These are phyloP conservation scores for Solanum appendiculatum DNA, from an alignment of 257 asterid genomes.

Conservation along the genomic window DNA sequence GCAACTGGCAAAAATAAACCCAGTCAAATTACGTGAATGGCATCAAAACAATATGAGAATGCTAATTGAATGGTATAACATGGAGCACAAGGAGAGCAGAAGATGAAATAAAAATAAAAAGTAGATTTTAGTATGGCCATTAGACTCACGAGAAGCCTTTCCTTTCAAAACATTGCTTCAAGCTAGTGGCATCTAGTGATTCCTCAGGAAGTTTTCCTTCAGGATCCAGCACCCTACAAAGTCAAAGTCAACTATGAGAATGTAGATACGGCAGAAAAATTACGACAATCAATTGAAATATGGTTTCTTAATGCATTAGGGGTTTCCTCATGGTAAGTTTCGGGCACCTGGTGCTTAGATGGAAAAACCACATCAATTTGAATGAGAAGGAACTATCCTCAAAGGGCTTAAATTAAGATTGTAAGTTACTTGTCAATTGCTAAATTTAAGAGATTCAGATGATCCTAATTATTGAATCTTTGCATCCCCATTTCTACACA, in stretches of 20 bases:
- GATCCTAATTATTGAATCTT: neutral
- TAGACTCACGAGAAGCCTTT: slow-evolving; percentile 90
- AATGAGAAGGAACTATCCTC: neutral
- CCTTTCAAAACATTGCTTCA: slow-evolving; percentile 53
- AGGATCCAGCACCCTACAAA: slow-evolving; percentile 70
- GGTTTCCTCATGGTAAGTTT: neutral
- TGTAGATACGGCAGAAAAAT: neutral
- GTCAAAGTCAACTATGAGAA: neutral
- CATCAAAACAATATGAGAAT: neutral
- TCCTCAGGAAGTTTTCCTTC: slow-evolving; percentile 89
- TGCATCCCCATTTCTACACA: neutral
- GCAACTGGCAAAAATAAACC: neutral
- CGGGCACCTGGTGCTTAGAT: neutral
- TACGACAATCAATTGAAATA: neutral
- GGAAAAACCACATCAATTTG: neutral
- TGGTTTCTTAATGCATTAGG: neutral
- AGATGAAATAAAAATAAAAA: neutral
- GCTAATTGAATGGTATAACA: neutral
- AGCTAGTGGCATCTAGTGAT: slow-evolving; percentile 49
- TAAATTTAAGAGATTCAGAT: neutral
- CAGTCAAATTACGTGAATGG: neutral
- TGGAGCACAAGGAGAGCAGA: neutral
- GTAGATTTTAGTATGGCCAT: neutral
- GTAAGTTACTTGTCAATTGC: neutral
- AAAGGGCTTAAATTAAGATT: neutral